These are phyloP conservation scores for Purshia tridentata DNA, from an alignment of 306 rosid species.

Conservation along the genomic window DNA sequence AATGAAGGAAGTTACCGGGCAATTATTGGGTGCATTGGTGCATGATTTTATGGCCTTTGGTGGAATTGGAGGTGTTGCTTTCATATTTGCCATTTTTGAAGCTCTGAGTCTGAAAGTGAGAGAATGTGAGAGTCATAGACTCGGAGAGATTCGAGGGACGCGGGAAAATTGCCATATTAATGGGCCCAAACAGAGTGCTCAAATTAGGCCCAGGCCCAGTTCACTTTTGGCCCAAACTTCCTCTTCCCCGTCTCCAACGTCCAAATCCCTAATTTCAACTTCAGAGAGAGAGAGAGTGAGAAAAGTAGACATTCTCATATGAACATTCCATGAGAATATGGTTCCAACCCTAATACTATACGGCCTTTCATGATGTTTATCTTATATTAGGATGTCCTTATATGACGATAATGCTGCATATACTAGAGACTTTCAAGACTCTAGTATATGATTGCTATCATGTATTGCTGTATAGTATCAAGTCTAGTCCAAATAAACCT, in stretches of 20 bases:
- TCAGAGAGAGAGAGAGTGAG: background rate
- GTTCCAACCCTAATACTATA: too few species aligned
- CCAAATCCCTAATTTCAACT: too few species aligned
- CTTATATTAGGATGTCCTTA: too few species aligned
- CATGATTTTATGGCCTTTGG: constrained; percentile 8
- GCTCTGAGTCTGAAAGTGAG: constrained; percentile 1
- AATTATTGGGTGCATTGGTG: constrained; percentile 15
- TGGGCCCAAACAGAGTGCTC: background rate
- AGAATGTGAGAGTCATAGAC: background rate
- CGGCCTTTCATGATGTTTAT: too few species aligned
- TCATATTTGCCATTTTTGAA: constrained; percentile 21
- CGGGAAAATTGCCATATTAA: constrained; percentile 3
- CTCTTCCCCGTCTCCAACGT: background rate
- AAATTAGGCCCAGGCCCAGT: background rate
- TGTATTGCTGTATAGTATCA: too few species aligned
- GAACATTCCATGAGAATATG: too few species aligned
- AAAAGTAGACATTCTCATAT: too few species aligned
- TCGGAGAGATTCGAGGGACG: background rate
- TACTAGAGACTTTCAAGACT: too few species aligned
- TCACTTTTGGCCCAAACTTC: background rate
- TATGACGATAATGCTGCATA: too few species aligned
- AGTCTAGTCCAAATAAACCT: too few species aligned
- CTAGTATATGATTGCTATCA: too few species aligned
- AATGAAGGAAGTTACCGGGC: constrained; percentile 43
- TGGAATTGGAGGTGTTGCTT: constrained; percentile 7